Evolutionary conservation across 768 basidiomycete genomes (phyloP).

Genomic region (Rubroboletus pulcherrimus): DNA sequence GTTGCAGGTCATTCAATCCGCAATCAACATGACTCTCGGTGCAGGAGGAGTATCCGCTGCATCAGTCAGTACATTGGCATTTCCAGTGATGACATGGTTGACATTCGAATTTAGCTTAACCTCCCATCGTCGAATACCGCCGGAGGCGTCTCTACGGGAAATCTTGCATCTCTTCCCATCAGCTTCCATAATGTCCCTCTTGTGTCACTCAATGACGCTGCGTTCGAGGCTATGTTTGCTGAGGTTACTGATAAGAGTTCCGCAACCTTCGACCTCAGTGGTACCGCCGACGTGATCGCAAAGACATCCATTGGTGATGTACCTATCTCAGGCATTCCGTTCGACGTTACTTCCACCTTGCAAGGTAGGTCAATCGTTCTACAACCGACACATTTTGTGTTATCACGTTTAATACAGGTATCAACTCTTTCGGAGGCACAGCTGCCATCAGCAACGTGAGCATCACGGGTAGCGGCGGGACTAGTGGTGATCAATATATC

Average conservation of each 20-base stretch:
- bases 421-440: constrained; percentile 54
- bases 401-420: constrained; percentile 35
- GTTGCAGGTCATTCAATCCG: constrained; percentile 56
- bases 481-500: constrained; percentile 57
- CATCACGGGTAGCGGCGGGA: constrained; percentile 63
- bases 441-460: constrained; percentile 53
- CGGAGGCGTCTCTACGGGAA: constrained; percentile 69
- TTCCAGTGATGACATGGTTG: neutral
- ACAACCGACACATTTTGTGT: neutral
- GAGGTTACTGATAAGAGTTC: constrained; percentile 49
- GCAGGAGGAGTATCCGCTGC: constrained; percentile 49
- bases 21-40: constrained; percentile 51
- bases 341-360: constrained; percentile 55
- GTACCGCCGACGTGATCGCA: constrained; percentile 55
- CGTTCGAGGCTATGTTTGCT: constrained; percentile 55
- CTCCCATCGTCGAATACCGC: constrained; percentile 46
- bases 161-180: constrained; percentile 55
- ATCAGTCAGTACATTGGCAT: constrained; percentile 35
- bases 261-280: constrained; percentile 48
- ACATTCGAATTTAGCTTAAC: constrained; percentile 37
- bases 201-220: constrained; percentile 49
- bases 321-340: constrained; percentile 59
- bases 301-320: constrained; percentile 64
- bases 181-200: constrained; percentile 56
- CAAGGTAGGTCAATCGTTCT: constrained; percentile 36